Evolutionary conservation across 2,329 filamentous ascomycete species (phyloP), one percentile per base, ranked within the genome.

Genomic region (Aspergillus ibericus): DNA sequence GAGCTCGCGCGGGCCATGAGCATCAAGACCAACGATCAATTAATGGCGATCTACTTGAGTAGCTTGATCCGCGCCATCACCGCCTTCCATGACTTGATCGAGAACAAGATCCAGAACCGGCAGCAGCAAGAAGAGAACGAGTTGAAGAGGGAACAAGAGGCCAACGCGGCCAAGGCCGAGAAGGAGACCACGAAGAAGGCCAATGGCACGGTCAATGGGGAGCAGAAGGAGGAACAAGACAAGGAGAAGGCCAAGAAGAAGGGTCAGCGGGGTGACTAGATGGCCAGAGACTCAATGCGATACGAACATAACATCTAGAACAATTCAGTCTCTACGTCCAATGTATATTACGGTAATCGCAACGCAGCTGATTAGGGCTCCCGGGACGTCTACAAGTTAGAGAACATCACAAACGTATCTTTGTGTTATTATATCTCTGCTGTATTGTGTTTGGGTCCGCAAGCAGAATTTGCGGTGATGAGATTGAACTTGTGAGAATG

Each of bases 41-140:
- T 99, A 65, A 97, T 99, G 91, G 88, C 93, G 53, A 98, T 99
- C 75, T 99, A 99, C 78, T 83, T 99, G 55, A 96, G 91, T 80
- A 96, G 91, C 80, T 81, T 98, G 81, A 98, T 99, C 78, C 86
- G 95, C 61, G 95, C 95, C 58, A 99, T 99, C 72, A 98, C 95
- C 12, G 95, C 95, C 7, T 99, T 98, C 88, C 95, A 99, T 77
- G 95, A 99, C 75, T 81, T 99, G 67, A 99, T 99, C 66, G 95
- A 99, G 82, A 99, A 99, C 83, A 99, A 99, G 85, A 97, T 98
- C 67, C 93, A 98, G 81, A 99, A 99, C 80, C 86, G 93, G 75
- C 93, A 98, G 79, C 91, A 96, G 76, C 90, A 96, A 72, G 95
- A 98, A 73, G 95, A 99, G 72, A 93, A 93, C 80, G 93, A 98